Base-by-base conservation (phyloP, 2,329 filamentous ascomycete species). In the Waltergamsia citrina region DNA sequence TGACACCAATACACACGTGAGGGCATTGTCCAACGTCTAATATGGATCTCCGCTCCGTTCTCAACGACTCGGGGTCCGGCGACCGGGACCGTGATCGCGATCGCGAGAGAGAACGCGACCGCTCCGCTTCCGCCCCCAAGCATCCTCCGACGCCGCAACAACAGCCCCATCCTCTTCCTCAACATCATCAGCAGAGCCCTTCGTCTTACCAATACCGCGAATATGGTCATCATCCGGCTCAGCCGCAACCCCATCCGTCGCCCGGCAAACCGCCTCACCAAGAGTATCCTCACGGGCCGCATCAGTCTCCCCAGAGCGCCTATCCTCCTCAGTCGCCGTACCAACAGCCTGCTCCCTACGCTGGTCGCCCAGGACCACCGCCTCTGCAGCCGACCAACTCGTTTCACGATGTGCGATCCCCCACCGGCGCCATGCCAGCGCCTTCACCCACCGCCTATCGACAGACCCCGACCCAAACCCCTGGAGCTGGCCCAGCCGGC, bases 11-110 rank as follows among this genome's bases (percentile, higher is more conserved):
- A n/a, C n/a, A n/a, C n/a, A n/a, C n/a, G n/a, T n/a, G n/a, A n/a
- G n/a, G n/a, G n/a, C n/a, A n/a, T n/a, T n/a, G n/a, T n/a, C n/a
- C n/a, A n/a, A n/a, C n/a, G n/a, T n/a, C n/a, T n/a, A n/a, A n/a
- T n/a, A 66, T 74, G 70, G 69, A 74, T 58, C 60, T 74, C 37
- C 55, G 60, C 41, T 64, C 63, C 12, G 68, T 78, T 46, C 54
- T 77, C 31, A 77, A 75, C 51, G 59, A 63, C 16, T 61, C 66
- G 23, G 71, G 70, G 40, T 56, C 56, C 38, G 64, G 57, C 44
- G 63, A 59, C 33, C 52, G 55, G 25, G 28, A 21, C 18, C 17
- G 31, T 12, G 24, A 33, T 18, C 21, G 18, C 15, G 21, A 29
- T 12, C 27, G 36, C 29, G 24, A 27, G 7, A n/a, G 19, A 19